Percentiles rank a stretch among this genome's conserved stretches.
Conservation (phyloP, 2,329 filamentous ascomycete species). For the Nothomitra cinnamomea region DNA sequence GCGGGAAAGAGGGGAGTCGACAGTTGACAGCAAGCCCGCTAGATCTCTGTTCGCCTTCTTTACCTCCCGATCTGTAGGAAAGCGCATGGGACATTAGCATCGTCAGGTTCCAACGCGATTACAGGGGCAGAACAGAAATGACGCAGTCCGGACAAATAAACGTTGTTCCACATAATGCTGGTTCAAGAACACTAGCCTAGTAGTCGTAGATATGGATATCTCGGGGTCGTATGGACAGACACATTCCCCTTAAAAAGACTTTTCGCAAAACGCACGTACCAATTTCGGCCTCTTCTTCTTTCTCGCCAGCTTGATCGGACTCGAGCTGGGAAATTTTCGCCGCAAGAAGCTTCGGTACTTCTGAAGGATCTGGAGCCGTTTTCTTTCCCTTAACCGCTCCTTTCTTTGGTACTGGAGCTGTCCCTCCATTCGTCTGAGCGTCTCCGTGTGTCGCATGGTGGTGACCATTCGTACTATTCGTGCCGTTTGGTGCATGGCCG, state of each 20-base stretch:
- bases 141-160: too few relatives aligned
- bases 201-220: not conserved
- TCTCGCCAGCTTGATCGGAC: slow-evolving; percentile 80
- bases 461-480: slow-evolving; percentile 11
- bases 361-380: slow-evolving; percentile 68
- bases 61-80: slow-evolving; percentile 66
- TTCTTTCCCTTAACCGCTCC: slow-evolving; percentile 46
- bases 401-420: slow-evolving; percentile 44
- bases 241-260: not conserved
- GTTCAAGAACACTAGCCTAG: too few relatives aligned
- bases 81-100: not conserved
- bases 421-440: not conserved
- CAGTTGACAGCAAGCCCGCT: slow-evolving; percentile 64
- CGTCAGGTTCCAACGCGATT: too few relatives aligned
- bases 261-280: slow-evolving; percentile 37
- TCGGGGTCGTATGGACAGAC: not conserved
- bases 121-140: too few relatives aligned
- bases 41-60: slow-evolving; percentile 88
- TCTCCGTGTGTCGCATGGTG: slow-evolving; percentile 3
- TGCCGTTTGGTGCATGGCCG: not conserved
- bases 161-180: too few relatives aligned
- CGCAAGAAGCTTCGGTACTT: slow-evolving; percentile 80
- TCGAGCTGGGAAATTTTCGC: slow-evolving; percentile 93
- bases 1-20: slow-evolving; percentile 82
- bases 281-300: slow-evolving; percentile 91